Evolutionary conservation across 2,329 filamentous ascomycete genomes (phyloP).

Genomic region (Trichoderma lentiforme): DNA sequence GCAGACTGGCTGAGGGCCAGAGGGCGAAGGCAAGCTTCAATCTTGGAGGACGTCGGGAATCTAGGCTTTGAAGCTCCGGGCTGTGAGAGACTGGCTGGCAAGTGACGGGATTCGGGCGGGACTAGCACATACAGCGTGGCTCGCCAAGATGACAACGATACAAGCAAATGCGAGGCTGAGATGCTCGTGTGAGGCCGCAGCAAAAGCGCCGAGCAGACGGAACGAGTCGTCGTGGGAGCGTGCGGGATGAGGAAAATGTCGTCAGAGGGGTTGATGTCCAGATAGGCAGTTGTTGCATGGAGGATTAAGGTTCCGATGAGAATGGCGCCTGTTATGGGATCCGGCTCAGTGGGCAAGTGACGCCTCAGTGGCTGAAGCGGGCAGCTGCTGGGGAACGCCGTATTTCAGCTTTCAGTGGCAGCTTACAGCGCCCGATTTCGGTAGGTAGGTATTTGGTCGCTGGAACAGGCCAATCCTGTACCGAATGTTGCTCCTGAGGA

Average conservation of each 20-base stretch:
- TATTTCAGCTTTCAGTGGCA: not conserved
- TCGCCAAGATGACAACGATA: conserved; percentile 1
- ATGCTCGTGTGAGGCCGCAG: conserved; percentile 11
- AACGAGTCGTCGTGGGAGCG: conserved; percentile 1
- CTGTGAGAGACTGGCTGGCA: conserved; percentile 7
- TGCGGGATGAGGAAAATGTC: conserved; percentile 11
- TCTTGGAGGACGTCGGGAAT: conserved; percentile 15
- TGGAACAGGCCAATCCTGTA: not conserved
- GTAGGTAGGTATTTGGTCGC: not conserved
- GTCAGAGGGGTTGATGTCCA: conserved; percentile 16
- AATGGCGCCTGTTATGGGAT: conserved; percentile 9
- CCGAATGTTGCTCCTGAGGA: not conserved
- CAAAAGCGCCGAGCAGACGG: not conserved
- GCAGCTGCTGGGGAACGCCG: not conserved
- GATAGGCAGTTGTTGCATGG: not conserved
- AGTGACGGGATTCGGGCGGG: not conserved
- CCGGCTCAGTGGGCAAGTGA: not conserved
- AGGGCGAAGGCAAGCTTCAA: conserved; percentile 21
- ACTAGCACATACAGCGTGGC: not conserved
- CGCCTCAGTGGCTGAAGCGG: conserved; percentile 1
- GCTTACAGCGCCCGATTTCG: not conserved
- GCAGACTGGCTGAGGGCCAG: conserved; percentile 27
- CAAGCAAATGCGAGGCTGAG: conserved; percentile 2
- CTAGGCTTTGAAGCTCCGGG: conserved; percentile 6
- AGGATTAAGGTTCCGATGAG: conserved; percentile 11